These are phyloP conservation scores for Epichloe coenophiala DNA, from an alignment of 2,329 filamentous ascomycete species.

Conservation along the genomic window DNA sequence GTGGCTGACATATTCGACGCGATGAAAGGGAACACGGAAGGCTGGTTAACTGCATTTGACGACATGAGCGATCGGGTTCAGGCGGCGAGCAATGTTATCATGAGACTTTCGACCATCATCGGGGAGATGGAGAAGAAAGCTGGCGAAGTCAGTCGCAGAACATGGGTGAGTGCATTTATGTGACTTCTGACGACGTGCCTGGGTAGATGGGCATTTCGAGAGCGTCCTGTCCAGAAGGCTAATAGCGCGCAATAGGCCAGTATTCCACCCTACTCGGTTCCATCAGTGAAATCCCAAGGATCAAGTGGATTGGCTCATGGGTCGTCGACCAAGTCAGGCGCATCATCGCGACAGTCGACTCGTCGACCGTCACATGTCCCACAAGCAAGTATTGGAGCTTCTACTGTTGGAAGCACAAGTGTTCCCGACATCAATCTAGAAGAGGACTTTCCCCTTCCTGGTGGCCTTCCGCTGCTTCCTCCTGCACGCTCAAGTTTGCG, in stretches of 20 bases:
- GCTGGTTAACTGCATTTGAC: constrained; percentile 72
- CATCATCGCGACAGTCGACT: constrained; percentile 3
- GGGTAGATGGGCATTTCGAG: no score
- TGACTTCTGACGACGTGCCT: no score
- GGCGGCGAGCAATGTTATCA: constrained; percentile 54
- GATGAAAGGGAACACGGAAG: constrained; percentile 86
- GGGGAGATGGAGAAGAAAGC: constrained; percentile 78
- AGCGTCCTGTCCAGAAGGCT: background rate
- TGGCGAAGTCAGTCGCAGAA: constrained; percentile 67
- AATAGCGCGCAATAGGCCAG: constrained; percentile 7
- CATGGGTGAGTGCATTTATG: constrained; percentile 41
- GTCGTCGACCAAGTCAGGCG: constrained; percentile 3
- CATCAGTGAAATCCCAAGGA: constrained; percentile 1
- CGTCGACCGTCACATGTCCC: background rate
- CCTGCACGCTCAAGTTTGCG: constrained; percentile 5
- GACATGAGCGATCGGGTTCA: constrained; percentile 62
- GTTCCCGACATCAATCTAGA: constrained; percentile 8
- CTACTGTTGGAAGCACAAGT: constrained; percentile 4
- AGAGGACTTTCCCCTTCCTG: constrained; percentile 13
- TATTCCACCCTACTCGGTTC: constrained; percentile 10
- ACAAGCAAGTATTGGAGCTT: constrained; percentile 8
- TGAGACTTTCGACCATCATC: constrained; percentile 62
- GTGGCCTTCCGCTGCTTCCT: constrained; percentile 10
- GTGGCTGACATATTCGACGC: constrained; percentile 65
- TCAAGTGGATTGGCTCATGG: background rate